Base-by-base conservation (phyloP, 305 asterid species). In the Solanum hybrid region DNA sequence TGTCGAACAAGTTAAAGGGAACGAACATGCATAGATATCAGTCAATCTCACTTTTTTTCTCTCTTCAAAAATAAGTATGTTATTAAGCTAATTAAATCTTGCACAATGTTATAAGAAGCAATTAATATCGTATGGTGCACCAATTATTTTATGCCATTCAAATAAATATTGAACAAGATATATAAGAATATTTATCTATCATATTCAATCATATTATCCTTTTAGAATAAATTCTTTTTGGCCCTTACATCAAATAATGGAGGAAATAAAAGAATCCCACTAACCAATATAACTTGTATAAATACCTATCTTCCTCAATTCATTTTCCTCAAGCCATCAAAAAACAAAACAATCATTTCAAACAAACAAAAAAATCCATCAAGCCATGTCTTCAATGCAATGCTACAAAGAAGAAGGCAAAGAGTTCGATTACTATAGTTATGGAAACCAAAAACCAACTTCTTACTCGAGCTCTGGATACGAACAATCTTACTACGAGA, bases 221-320 rank as follows among this genome's bases (percentile, higher is more conserved):
- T 31, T 61, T 22, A 57, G 88, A 85, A 85, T 85, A 85, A 57
- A 14, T 85, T 57, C 88, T 31, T 85, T 18, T 57, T 31, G 46
- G 76, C 46, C 8, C n/a, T 51, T 83, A 9, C 46, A 85, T 11
- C 46, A 57, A 85, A 85, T 85, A 85, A 57, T 85, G 8, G 76
- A 85, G 88, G 88, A 85, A 85, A 85, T 33, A 34, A 85, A 28
- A 57, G 77, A 85, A 85, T 85, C 88, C 46, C 76, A 85, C 76
- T 85, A 33, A 57, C n/a, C 14, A 57, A 20, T 82, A 29, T 46
- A 33, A 85, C 88, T 85, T 31, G 88, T 85, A 85, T 85, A 85
- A 85, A 85, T 85, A 57, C 77, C 46, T 61, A 84, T 51, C 29
- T 7, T 46, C 28, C 4, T 67, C 29, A 3, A 11, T 33, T 85